Conservation (phyloP, 1,284 basidiomycete genomes). For the Ustilago bromivora region DNA sequence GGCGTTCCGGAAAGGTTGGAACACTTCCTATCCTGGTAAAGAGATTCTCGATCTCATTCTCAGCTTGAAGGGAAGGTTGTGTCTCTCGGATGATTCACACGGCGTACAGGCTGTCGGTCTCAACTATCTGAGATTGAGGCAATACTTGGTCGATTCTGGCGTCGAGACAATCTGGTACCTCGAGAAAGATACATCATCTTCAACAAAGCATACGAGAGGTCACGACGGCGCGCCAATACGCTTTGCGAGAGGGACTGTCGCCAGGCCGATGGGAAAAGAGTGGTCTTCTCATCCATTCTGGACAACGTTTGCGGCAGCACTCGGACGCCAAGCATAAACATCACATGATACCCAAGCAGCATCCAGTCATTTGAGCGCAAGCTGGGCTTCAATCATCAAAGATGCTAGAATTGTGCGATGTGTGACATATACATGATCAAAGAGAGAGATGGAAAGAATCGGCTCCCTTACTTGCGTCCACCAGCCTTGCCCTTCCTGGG, state of each 20-base stretch:
- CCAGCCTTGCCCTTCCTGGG: constrained; percentile 47
- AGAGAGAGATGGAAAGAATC: not conserved
- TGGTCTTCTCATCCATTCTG: constrained; percentile 42
- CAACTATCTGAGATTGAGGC: constrained; percentile 79
- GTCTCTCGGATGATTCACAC: constrained; percentile 95
- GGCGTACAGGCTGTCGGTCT: constrained; percentile 87
- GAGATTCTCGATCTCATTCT: constrained; percentile 82
- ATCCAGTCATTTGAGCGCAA: not conserved
- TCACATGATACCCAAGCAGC: not conserved
- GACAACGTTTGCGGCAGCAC: constrained; percentile 17
- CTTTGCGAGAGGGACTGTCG: constrained; percentile 42
- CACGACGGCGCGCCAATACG: constrained; percentile 5
- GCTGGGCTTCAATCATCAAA: not conserved
- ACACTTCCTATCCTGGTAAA: constrained; percentile 80
- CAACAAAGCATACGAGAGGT: not conserved
- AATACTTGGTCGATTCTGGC: constrained; percentile 77
- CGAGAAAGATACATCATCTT: constrained; percentile 31
- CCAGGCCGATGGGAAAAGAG: constrained; percentile 26
- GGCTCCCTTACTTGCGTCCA: constrained; percentile 22
- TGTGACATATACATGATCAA: constrained; percentile 19
- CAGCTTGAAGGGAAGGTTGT: constrained; percentile 78
- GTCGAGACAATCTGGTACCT: constrained; percentile 81
- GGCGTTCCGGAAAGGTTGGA: constrained; percentile 91
- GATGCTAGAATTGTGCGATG: constrained; percentile 5
- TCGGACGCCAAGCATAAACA: constrained; percentile 12